Conservation (phyloP, 1,284 basidiomycete species). For the Austroboletus rostrupii region DNA sequence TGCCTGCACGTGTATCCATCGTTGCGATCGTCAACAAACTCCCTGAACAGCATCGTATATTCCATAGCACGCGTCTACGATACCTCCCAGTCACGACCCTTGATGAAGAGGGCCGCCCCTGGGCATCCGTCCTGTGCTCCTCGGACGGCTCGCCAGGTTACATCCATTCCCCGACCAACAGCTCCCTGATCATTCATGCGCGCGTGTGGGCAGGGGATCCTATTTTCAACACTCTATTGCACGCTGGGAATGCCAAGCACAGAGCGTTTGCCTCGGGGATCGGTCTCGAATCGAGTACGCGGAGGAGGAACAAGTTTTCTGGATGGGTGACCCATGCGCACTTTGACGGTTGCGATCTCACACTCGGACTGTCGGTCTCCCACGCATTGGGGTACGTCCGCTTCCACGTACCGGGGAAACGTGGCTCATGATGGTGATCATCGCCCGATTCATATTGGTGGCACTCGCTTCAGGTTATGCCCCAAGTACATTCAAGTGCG, state of each 20-base stretch:
- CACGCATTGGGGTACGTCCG: conserved; percentile 50
- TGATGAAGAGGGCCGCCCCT: conserved; percentile 35
- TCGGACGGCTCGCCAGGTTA: conserved; percentile 38
- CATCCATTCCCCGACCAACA: conserved; percentile 40
- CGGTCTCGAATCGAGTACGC: conserved; percentile 53
- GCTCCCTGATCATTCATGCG: conserved; percentile 39
- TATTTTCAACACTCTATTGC: conserved; percentile 36
- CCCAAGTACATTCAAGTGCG: conserved; percentile 62
- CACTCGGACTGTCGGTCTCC: conserved; percentile 41
- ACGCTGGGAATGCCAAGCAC: neutral
- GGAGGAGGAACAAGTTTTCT: conserved; percentile 60
- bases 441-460: neutral
- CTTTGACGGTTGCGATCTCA: conserved; percentile 11
- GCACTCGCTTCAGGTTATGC: conserved; percentile 34
- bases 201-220: conserved; percentile 56
- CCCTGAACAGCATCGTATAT: conserved; percentile 35
- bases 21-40: conserved; percentile 29
- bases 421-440: neutral
- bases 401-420: neutral
- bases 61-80: conserved; percentile 34
- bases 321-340: conserved; percentile 39
- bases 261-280: conserved; percentile 49
- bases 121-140: conserved; percentile 37
- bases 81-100: conserved; percentile 39
- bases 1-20: conserved; percentile 22